Evolutionary conservation across 768 basidiomycete species (phyloP).

Genomic region (Tricholoma terreum): DNA sequence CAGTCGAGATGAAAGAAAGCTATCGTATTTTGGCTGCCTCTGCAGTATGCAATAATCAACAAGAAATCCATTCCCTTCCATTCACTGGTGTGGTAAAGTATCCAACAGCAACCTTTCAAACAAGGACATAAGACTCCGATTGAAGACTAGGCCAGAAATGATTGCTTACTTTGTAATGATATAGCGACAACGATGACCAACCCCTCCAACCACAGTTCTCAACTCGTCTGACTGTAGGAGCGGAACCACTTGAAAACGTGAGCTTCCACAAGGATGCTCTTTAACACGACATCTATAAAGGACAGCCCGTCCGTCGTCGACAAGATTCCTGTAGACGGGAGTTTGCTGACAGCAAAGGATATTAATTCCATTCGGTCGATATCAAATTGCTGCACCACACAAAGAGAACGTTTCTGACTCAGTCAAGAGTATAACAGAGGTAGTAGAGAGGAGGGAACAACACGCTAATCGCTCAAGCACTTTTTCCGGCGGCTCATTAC

Average conservation of each 20-base stretch:
- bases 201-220: background rate
- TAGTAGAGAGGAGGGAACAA: background rate
- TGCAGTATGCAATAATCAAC: too few relatives aligned
- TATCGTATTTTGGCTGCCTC: too few relatives aligned
- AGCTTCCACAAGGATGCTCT: background rate
- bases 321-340: background rate
- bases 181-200: background rate
- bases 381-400: background rate
- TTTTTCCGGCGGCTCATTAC: background rate
- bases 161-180: too few relatives aligned
- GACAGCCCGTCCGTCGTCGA: background rate
- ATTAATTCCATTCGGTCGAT: background rate
- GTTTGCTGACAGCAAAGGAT: background rate
- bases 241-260: background rate
- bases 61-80: too few relatives aligned
- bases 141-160: too few relatives aligned
- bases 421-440: background rate
- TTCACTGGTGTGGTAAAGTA: too few relatives aligned
- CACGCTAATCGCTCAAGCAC: background rate
- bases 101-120: too few relatives aligned
- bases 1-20: too few relatives aligned
- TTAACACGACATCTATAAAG: background rate
- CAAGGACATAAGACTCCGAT: too few relatives aligned
- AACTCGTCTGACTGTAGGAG: background rate
- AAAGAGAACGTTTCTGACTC: background rate